Evolutionary conservation across 75 land plant species (phyloP), one percentile per base, ranked within the genome.

Genomic region (Pinus tabuliformis): DNA sequence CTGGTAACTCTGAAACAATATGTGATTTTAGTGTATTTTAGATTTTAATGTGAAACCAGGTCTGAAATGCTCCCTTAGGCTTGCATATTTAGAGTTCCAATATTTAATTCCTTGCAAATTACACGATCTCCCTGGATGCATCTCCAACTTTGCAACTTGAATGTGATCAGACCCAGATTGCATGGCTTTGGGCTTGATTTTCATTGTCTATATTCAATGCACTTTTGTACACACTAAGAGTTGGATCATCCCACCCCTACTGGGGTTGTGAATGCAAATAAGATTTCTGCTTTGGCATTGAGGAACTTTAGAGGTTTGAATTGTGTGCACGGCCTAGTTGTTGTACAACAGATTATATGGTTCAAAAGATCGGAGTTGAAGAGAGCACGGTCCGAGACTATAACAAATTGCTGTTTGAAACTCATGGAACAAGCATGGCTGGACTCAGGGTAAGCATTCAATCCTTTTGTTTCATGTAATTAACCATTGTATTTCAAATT

Each of bases 371-470:
- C 72, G 91, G 92, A 16, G 78, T 92, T 45, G 89, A 90, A 20
- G 54, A 76, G 74, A 71, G 58, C 21, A 82, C 75, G 73, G 86
- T 85, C 57, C 52, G 79, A 36, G 84, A 79, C 2, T 18, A 88
- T 77, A 77, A 86, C 65, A 73, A 77, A 56, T 65, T 76, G 56
- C 73, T 92, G 59, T 94, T 92, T 84, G 86, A 80, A 74, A 77
- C 80, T 22, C 84, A 94, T 81, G 97, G 97, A n/a, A 92, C 97
- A 49, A 90, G 92, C 63, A 88, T 94, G 95, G 97, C 97, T 73
- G 97, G 97, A 21, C 89, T 94, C 8, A 86, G 91, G 88, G 95
- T 92, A 83, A 71, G 72, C 4, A 54, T 59, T 49, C 54, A 16
- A 22, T 28, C 30, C 16, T 52, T 75, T 33, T 66, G 33, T 22